Evolutionary conservation across 352 stramenopile genomes (phyloP).

Genomic region (Phytopythium chamaehyphon): DNA sequence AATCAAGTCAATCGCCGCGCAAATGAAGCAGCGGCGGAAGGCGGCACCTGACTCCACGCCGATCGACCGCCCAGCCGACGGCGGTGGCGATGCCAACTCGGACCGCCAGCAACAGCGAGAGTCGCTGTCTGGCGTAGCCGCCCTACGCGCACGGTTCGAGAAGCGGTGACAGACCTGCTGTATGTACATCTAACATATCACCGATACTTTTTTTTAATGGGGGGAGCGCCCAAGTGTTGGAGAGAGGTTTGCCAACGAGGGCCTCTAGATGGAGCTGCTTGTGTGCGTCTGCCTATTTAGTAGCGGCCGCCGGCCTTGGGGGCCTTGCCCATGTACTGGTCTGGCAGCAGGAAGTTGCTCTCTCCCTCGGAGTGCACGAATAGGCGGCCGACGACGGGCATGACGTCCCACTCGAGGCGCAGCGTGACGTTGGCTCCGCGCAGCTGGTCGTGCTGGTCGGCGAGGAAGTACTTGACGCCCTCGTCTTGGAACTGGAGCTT

Average conservation of each 20-base stretch:
- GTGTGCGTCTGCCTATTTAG: conserved; percentile 10
- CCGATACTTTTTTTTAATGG: neutral
- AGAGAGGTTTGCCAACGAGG: too few species aligned
- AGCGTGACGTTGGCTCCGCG: conserved; percentile 76
- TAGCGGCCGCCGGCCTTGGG: conserved; percentile 28
- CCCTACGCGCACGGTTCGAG: conserved; percentile 73
- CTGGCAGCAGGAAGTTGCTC: conserved; percentile 55
- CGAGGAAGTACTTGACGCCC: conserved; percentile 80
- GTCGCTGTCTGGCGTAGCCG: conserved; percentile 53
- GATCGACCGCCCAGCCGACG: neutral
- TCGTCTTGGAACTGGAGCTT: conserved; percentile 55
- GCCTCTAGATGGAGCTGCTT: neutral
- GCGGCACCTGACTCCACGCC: conserved; percentile 12
- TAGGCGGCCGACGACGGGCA: conserved; percentile 77
- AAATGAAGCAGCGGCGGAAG: conserved; percentile 71
- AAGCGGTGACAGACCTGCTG: conserved; percentile 37
- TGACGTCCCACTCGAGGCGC: conserved; percentile 82
- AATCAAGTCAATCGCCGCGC: conserved; percentile 64
- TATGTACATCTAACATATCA: neutral
- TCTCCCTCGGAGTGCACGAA: conserved; percentile 58
- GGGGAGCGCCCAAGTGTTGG: neutral
- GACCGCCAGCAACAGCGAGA: conserved; percentile 17
- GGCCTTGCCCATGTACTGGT: conserved; percentile 66
- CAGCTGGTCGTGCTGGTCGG: conserved; percentile 74
- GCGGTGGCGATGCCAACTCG: conserved; percentile 1